These are phyloP conservation scores for Colletotrichum camelliae DNA, from an alignment of 2,329 filamentous ascomycete species.

Conservation along the genomic window DNA sequence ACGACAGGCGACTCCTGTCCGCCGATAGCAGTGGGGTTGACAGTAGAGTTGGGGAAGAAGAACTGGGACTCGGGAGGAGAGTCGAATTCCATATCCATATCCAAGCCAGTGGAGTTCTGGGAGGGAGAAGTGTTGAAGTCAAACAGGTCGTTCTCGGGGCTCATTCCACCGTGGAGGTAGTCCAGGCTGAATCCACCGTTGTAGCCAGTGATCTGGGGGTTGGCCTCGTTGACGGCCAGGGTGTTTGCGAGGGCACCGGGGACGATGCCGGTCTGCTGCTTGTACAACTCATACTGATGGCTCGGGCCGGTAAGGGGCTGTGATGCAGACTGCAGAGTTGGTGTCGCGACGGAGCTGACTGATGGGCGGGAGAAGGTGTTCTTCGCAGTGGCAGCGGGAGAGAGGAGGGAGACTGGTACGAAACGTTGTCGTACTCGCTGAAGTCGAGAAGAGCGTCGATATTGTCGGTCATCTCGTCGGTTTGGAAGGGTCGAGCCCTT, in stretches of 20 bases:
- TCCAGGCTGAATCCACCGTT: conserved; percentile 54
- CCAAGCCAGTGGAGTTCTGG: conserved; percentile 63
- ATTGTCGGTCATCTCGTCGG: conserved; percentile 42
- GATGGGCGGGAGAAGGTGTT: conserved; percentile 56
- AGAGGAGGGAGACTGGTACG: conserved; percentile 67
- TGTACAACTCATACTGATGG: conserved; percentile 94
- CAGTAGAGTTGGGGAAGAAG: conserved; percentile 63
- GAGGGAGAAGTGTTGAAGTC: conserved; percentile 76
- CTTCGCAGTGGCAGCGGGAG: conserved; percentile 60
- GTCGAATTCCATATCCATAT: conserved; percentile 69
- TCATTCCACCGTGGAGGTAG: conserved; percentile 59
- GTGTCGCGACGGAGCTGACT: conserved; percentile 58
- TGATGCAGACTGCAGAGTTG: conserved; percentile 54
- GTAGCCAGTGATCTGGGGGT: conserved; percentile 58
- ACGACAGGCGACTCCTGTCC: conserved; percentile 59
- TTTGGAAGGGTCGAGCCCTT: conserved; percentile 5
- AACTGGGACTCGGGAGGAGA: conserved; percentile 59
- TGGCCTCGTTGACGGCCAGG: conserved; percentile 75
- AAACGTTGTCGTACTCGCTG: conserved; percentile 65
- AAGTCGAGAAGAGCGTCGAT: conserved; percentile 66
- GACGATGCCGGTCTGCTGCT: conserved; percentile 93
- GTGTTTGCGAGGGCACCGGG: conserved; percentile 83
- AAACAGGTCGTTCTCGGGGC: conserved; percentile 69
- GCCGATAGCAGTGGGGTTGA: conserved; percentile 77
- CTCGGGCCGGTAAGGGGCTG: conserved; percentile 79